A percentile compares a stretch with the other conserved stretches of the same genome.
Evolutionary conservation across 169 alveolate species (phyloP).

Genomic region (Eimeria tenella): DNA sequence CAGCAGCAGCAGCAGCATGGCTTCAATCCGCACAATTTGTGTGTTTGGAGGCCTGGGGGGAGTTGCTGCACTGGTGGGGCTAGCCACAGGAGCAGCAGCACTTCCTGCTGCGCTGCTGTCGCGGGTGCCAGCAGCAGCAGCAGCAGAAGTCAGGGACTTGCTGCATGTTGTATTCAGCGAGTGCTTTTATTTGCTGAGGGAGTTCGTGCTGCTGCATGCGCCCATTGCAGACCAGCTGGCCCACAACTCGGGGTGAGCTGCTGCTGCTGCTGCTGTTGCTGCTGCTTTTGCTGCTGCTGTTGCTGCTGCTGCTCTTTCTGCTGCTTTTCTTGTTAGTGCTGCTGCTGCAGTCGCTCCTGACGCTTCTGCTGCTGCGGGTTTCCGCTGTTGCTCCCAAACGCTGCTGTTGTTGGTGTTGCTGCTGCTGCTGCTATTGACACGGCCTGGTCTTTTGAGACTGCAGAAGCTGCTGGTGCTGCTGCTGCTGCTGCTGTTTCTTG

Average conservation of each 20-base stretch:
- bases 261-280: background rate
- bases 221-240: conserved; percentile 34
- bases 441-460: no score
- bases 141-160: conserved; percentile 17
- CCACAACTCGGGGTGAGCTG: conserved; percentile 7
- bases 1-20: background rate
- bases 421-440: background rate
- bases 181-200: conserved; percentile 1
- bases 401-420: background rate
- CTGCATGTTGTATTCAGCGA: conserved; percentile 5
- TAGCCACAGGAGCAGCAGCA: conserved; percentile 20
- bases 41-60: conserved; percentile 30
- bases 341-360: background rate
- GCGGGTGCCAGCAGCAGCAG: background rate
- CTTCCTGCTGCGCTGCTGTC: conserved; percentile 36
- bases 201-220: conserved; percentile 14
- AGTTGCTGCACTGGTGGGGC: background rate
- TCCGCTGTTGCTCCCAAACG: no score
- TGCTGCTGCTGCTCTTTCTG: background rate
- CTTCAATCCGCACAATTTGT: background rate
- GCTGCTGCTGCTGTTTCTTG: background rate
- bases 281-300: background rate
- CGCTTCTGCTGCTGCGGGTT: background rate
- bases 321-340: background rate
- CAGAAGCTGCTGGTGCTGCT: no score